These are phyloP conservation scores for Dianthus caryophyllus DNA, from an alignment of 148 eudicot species.

Conservation along the genomic window DNA sequence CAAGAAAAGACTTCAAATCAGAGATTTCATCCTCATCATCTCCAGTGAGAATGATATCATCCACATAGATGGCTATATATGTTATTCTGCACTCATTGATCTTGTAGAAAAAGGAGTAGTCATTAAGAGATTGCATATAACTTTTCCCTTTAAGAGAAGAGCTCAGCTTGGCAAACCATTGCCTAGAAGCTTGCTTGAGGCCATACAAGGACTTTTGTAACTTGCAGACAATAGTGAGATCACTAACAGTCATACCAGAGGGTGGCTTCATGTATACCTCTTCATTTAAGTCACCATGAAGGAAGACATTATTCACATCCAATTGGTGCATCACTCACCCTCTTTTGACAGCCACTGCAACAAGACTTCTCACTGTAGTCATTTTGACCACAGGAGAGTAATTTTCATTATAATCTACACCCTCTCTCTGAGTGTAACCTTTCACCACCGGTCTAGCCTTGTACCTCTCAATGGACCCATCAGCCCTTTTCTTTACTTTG, in stretches of 20 bases:
- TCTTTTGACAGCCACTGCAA: neutral
- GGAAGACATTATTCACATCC: too few species aligned
- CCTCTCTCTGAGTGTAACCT: too few species aligned
- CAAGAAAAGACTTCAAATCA: neutral
- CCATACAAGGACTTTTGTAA: neutral
- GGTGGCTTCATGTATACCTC: too few species aligned
- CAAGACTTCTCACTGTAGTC: neutral
- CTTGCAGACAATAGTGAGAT: neutral
- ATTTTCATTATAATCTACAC: too few species aligned
- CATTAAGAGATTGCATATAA: neutral
- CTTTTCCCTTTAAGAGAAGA: too few species aligned
- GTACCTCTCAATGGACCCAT: neutral
- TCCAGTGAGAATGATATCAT: too few species aligned
- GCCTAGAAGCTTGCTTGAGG: neutral
- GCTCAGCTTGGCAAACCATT: neutral
- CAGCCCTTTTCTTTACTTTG: neutral
- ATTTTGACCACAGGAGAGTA: slow-evolving; percentile 1
- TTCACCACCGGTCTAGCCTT: too few species aligned
- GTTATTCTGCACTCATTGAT: neutral
- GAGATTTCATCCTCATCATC: neutral
- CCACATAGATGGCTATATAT: neutral
- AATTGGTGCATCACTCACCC: too few species aligned
- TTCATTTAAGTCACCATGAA: too few species aligned
- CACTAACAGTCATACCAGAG: neutral
- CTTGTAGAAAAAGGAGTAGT: neutral